Conservation (phyloP, 139 green algal species). For the Axilococcus clingmanii region DNA sequence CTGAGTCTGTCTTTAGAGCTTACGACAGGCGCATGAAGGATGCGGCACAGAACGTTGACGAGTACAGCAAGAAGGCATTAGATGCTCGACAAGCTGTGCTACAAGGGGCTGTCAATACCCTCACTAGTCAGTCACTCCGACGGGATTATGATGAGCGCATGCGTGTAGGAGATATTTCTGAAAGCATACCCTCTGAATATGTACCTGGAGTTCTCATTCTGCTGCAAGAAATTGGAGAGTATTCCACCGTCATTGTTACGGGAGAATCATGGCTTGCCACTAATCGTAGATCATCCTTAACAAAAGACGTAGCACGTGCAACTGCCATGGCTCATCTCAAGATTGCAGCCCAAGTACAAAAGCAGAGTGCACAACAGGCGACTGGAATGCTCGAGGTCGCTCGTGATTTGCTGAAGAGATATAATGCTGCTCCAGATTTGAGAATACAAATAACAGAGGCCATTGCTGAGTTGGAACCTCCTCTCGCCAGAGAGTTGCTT, state of each 20-base stretch:
- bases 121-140: conserved; percentile 4
- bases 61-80: conserved; percentile 19
- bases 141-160: conserved; percentile 20
- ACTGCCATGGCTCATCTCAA: conserved; percentile 16
- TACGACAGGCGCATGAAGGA: conserved; percentile 4
- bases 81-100: conserved; percentile 11
- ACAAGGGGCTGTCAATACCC: conserved; percentile 16
- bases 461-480: conserved; percentile 19
- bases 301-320: conserved; percentile 24
- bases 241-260: conserved; percentile 9
- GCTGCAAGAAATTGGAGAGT: conserved; percentile 22
- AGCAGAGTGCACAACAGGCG: conserved; percentile 4
- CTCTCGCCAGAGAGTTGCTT: conserved; percentile 26
- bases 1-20: background rate
- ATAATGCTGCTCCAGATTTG: conserved; percentile 5
- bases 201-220: conserved; percentile 29
- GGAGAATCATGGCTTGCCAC: conserved; percentile 23
- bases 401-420: conserved; percentile 6
- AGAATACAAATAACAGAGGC: background rate
- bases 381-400: conserved; percentile 17
- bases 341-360: conserved; percentile 6
- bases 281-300: conserved; percentile 4
- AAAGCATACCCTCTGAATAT: conserved; percentile 21
- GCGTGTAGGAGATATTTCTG: conserved; percentile 8
- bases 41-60: background rate